Conservation (phyloP, 257 asterid genomes). For the Cruciata laevipes region DNA sequence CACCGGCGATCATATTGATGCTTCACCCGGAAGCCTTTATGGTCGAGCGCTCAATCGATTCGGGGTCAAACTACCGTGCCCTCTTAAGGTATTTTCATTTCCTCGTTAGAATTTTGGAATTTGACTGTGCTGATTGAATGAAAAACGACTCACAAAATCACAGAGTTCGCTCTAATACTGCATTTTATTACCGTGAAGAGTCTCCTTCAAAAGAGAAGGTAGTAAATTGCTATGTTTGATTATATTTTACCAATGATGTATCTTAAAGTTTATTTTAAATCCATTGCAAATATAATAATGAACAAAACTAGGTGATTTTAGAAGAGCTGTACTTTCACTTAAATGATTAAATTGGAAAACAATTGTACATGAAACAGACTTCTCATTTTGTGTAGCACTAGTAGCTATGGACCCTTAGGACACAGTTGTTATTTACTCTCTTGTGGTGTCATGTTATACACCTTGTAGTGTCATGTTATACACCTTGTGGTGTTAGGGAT, state of each 20-base stretch:
- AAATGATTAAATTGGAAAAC: no score
- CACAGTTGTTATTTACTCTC: no score
- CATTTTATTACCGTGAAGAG: no score
- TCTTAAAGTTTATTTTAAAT: neutral
- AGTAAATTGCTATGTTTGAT: neutral
- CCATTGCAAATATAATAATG: neutral
- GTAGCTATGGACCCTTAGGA: no score
- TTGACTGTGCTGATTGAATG: no score
- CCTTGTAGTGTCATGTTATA: neutral
- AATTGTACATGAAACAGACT: neutral
- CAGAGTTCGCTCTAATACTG: no score
- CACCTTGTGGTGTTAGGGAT: neutral
- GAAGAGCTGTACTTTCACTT: no score
- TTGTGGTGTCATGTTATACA: neutral
- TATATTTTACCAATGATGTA: no score
- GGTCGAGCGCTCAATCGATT: slow-evolving; percentile 74
- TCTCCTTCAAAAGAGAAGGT: no score
- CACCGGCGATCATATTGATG: slow-evolving; percentile 75
- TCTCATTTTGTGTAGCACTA: neutral
- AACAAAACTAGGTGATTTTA: no score
- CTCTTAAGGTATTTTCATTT: slow-evolving; percentile 45
- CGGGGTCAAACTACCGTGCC: slow-evolving; percentile 62
- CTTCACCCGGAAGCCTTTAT: slow-evolving; percentile 59
- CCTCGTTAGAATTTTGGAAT: neutral
- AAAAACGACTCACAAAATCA: no score